phyloP scores from a whole-genome alignment of 2,329 filamentous ascomycete species.

The Penicillium concentricum region DNA sequence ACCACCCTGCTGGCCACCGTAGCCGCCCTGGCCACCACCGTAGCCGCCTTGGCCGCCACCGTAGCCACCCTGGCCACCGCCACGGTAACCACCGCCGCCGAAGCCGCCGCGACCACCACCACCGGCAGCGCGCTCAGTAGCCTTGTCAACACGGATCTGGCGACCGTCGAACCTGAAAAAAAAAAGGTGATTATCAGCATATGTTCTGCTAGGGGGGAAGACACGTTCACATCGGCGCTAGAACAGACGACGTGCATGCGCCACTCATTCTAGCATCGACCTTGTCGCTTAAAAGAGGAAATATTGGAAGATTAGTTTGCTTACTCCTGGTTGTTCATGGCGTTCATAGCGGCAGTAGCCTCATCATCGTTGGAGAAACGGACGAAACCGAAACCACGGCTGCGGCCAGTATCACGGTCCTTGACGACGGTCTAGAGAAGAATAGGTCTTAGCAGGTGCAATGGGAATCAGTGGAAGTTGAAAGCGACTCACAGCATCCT shows the following conservation, averaged over 20 bases:
- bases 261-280: not conserved
- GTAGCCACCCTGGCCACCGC: constrained; percentile 4
- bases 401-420: constrained; percentile 13
- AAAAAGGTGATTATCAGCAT: not conserved
- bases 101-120: constrained; percentile 7
- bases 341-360: constrained; percentile 8
- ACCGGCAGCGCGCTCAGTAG: constrained; percentile 8
- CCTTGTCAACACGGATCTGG: constrained; percentile 11
- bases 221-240: not conserved
- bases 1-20: not conserved
- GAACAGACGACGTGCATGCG: not conserved
- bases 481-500: constrained; percentile 10
- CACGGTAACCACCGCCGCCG: constrained; percentile 3
- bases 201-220: not conserved
- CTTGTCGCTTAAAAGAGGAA: not conserved
- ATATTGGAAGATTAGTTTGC: not conserved
- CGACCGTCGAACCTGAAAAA: constrained; percentile 7
- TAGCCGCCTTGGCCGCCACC: constrained; percentile 3
- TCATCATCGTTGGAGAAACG: constrained; percentile 8
- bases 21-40: constrained; percentile 2
- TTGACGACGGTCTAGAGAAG: constrained; percentile 8
- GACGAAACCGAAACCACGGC: constrained; percentile 15
- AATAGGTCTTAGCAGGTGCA: not conserved
- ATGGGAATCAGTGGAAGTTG: not conserved
- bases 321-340: constrained; percentile 13